Conservation (phyloP, 352 stramenopile genomes). For the Globisporangium acanthophoron region DNA sequence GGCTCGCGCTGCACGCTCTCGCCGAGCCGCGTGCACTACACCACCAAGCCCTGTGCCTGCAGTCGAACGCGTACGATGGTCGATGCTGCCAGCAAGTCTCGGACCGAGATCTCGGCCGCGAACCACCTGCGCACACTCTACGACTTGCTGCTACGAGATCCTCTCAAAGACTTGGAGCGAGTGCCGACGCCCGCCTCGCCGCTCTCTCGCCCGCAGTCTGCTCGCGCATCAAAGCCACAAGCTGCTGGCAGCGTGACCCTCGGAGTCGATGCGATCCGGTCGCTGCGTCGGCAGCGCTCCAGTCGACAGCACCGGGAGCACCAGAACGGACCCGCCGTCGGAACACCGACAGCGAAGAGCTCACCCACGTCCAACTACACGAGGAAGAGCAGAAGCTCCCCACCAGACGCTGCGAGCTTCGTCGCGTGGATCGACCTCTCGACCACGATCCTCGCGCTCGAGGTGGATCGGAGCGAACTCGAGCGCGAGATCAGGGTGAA, state of each 20-base stretch:
- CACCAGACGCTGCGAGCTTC: conserved; percentile 9
- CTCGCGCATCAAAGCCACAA: conserved; percentile 3
- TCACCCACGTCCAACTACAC: conserved; percentile 3
- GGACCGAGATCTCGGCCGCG: conserved; percentile 24
- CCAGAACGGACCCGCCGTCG: not conserved
- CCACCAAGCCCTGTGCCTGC: too few species aligned
- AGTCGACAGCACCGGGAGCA: not conserved
- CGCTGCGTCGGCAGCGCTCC: conserved; percentile 12
- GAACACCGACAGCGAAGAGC: not conserved
- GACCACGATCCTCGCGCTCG: conserved; percentile 7
- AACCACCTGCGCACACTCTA: conserved; percentile 25
- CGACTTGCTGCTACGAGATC: conserved; percentile 9
- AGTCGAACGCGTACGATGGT: conserved; percentile 3
- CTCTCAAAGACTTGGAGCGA: not conserved
- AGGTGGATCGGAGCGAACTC: conserved; percentile 14
- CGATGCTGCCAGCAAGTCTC: conserved; percentile 11
- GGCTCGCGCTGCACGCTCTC: too few species aligned
- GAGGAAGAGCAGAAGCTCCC: not conserved
- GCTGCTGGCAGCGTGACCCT: not conserved
- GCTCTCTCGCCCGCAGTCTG: conserved; percentile 8
- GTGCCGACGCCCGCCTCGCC: not conserved
- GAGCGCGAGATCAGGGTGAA: conserved; percentile 17
- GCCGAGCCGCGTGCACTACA: too few species aligned
- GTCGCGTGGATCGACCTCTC: conserved; percentile 21
- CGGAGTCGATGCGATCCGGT: conserved; percentile 18